These are phyloP conservation scores for Sarocladium strictum DNA, from an alignment of 2,329 filamentous ascomycete genomes.

Conservation along the genomic window DNA sequence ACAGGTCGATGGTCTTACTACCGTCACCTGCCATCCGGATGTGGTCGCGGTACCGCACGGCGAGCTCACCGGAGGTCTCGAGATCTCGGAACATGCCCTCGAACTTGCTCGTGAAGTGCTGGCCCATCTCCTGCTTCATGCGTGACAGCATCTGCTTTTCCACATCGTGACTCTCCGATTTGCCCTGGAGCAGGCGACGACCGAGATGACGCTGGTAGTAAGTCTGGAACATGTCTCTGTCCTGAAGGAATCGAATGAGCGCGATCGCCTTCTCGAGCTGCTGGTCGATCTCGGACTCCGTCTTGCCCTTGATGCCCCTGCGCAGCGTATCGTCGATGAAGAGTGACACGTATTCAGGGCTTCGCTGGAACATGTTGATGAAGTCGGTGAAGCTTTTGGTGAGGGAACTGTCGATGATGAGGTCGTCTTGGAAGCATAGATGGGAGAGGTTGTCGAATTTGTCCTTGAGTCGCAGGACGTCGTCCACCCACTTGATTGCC, in stretches of 20 bases:
- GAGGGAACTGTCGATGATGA: conserved; percentile 72
- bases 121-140: conserved; percentile 95
- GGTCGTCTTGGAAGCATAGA: conserved; percentile 67
- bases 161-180: conserved; percentile 83
- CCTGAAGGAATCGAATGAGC: conserved; percentile 78
- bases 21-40: conserved; percentile 46
- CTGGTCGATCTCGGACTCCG: conserved; percentile 76
- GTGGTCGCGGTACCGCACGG: conserved; percentile 67
- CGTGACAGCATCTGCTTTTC: conserved; percentile 94
- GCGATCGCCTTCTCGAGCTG: conserved; percentile 86
- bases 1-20: conserved; percentile 60
- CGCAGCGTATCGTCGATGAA: conserved; percentile 97
- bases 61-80: conserved; percentile 78
- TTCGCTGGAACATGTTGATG: conserved; percentile 82
- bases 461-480: conserved; percentile 77
- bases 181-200: conserved; percentile 78
- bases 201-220: conserved; percentile 98
- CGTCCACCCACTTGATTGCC: conserved; percentile 92
- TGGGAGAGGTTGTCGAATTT: conserved; percentile 81
- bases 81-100: conserved; percentile 99
- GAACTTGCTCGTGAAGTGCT: conserved; percentile 86
- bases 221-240: conserved; percentile 91
- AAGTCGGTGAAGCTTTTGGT: conserved; percentile 87
- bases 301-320: conserved; percentile 88
- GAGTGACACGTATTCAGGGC: conserved; percentile 87